These are phyloP conservation scores for Chernovozyma aurita DNA, from an alignment of 1,139 yeast species.

Conservation along the genomic window DNA sequence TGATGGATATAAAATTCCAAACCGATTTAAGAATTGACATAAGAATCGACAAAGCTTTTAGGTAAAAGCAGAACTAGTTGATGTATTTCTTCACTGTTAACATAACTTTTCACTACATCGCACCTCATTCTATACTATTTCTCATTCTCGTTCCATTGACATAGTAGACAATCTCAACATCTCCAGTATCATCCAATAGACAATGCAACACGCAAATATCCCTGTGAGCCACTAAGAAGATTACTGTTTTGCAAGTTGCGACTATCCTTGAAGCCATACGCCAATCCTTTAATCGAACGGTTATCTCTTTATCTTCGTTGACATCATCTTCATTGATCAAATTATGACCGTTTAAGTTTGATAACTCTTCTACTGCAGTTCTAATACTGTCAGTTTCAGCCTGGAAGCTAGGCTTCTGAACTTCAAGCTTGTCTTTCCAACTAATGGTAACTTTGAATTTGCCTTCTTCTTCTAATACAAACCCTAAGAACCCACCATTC, in stretches of 20 bases:
- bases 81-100: too few relatives aligned
- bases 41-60: too few relatives aligned
- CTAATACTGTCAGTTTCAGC: constrained; percentile 2
- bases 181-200: constrained; percentile 50
- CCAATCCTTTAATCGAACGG: constrained; percentile 54
- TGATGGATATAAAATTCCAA: too few relatives aligned
- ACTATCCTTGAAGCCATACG: constrained; percentile 50
- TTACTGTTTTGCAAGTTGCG: constrained; percentile 49
- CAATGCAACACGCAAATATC: constrained; percentile 57
- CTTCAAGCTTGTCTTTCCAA: constrained; percentile 50
- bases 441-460: constrained; percentile 47
- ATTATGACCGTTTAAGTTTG: neutral
- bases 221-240: constrained; percentile 44
- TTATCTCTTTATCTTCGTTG: constrained; percentile 30
- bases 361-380: neutral
- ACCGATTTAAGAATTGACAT: too few relatives aligned
- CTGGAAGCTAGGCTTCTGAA: constrained; percentile 23
- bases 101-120: too few relatives aligned
- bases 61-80: too few relatives aligned
- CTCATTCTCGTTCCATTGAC: constrained; percentile 32
- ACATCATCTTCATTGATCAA: constrained; percentile 16
- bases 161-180: constrained; percentile 52
- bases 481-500: constrained; percentile 39
- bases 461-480: constrained; percentile 52
- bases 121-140: neutral